These are phyloP conservation scores for Aspergillus nomiae DNA, from an alignment of 2,329 filamentous ascomycete genomes.

Conservation along the genomic window DNA sequence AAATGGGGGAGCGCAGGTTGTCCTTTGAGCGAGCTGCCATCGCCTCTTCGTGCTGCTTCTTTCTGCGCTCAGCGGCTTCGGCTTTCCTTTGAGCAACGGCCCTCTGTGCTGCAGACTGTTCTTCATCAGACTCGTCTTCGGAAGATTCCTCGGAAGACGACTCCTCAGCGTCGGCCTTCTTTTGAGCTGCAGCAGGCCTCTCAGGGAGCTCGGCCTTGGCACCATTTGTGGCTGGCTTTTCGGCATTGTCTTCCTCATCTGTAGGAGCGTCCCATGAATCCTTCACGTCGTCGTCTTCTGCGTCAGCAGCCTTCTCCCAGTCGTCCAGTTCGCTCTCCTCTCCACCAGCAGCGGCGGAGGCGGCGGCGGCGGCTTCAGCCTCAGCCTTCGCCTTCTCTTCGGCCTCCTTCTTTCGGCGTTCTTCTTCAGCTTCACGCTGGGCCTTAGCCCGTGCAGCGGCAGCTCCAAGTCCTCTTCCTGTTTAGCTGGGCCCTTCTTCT, in stretches of 20 bases:
- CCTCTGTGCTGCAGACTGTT: conserved; percentile 69
- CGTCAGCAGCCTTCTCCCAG: conserved; percentile 82
- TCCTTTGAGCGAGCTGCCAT: conserved; percentile 89
- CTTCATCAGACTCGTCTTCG: conserved; percentile 62
- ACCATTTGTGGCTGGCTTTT: conserved; percentile 31
- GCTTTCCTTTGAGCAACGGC: conserved; percentile 79
- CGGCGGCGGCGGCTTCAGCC: conserved; percentile 70
- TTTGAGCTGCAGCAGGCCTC: conserved; percentile 14
- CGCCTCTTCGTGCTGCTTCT: conserved; percentile 88
- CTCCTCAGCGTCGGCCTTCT: conserved; percentile 21
- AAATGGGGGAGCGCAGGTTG: conserved; percentile 94
- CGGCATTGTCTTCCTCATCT: conserved; percentile 64
- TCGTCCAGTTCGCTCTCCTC: conserved; percentile 68
- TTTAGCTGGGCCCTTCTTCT: conserved; percentile 72
- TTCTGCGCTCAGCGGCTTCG: conserved; percentile 83
- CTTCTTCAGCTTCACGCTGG: conserved; percentile 54
- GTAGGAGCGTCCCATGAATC: conserved; percentile 84
- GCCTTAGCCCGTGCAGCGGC: conserved; percentile 50
- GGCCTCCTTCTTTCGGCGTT: conserved; percentile 67
- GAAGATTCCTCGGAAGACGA: conserved; percentile 41
- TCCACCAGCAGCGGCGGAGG: conserved; percentile 56
- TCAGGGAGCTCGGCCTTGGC: conserved; percentile 24
- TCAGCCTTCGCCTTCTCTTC: conserved; percentile 71
- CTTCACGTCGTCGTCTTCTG: conserved; percentile 70
- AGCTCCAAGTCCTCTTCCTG: conserved; percentile 57